phyloP scores from a whole-genome alignment of 306 rosid genomes.

The Cyamopsis tetragonoloba region DNA sequence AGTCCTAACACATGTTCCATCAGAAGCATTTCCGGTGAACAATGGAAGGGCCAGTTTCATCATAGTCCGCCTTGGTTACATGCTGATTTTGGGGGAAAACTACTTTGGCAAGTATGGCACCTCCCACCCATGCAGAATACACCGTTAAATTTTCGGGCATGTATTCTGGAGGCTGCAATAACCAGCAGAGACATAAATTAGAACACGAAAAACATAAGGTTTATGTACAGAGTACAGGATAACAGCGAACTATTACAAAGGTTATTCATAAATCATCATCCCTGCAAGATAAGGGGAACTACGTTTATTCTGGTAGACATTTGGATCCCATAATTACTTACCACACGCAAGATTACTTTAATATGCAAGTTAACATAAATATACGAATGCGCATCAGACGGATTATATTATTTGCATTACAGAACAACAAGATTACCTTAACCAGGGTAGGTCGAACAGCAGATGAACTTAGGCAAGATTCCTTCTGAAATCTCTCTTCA shows the following conservation, averaged over 20 bases:
- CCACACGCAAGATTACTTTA: background rate
- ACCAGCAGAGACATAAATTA: background rate
- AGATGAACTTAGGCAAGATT: conserved; percentile 83
- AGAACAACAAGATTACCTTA: conserved; percentile 53
- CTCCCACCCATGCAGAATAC: conserved; percentile 99
- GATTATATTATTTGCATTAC: background rate
- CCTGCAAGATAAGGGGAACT: background rate
- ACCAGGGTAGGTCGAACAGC: conserved; percentile 87
- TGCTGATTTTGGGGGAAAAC: conserved; percentile 99
- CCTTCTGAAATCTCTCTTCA: conserved; percentile 99
- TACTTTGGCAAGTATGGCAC: conserved; percentile 98
- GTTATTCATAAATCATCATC: background rate
- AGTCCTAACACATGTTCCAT: conserved; percentile 21
- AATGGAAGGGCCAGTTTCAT: conserved; percentile 93
- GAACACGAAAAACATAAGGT: background rate
- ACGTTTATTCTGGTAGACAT: background rate
- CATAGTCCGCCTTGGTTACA: conserved; percentile 90
- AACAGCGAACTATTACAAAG: background rate
- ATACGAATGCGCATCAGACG: background rate
- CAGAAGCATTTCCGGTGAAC: conserved; percentile 92
- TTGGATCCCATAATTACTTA: background rate
- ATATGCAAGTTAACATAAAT: background rate
- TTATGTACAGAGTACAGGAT: background rate
- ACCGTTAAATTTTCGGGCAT: conserved; percentile 59
- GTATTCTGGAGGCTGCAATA: conserved; percentile 65